phyloP scores from a whole-genome alignment of 495 filamentous ascomycete species.

The Xylaria castorea region DNA sequence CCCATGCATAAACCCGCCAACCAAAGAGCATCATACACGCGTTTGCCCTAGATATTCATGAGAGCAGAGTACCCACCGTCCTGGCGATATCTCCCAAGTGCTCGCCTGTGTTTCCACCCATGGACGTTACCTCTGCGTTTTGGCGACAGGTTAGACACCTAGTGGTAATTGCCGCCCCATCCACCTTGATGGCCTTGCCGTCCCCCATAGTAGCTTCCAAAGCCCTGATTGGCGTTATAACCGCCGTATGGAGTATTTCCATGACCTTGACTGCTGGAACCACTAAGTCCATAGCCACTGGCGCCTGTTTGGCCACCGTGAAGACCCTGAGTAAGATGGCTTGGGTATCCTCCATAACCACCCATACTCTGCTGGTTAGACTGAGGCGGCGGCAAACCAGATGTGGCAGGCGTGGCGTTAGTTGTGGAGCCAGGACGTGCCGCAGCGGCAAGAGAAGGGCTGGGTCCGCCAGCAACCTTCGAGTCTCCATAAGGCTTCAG shows the following conservation, averaged over 20 bases:
- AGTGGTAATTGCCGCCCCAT: constrained; percentile 77
- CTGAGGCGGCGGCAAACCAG: constrained; percentile 77
- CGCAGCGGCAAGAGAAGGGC: constrained; percentile 81
- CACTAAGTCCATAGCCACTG: constrained; percentile 71
- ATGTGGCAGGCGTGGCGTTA: constrained; percentile 71
- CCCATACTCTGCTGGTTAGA: constrained; percentile 66
- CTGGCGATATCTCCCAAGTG: constrained; percentile 23
- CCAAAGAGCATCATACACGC: constrained; percentile 35
- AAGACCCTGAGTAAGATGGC: constrained; percentile 69
- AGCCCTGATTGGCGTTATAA: constrained; percentile 63
- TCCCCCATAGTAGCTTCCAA: constrained; percentile 59
- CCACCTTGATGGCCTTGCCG: constrained; percentile 56
- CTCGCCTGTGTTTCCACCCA: constrained; percentile 17
- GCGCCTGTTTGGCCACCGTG: constrained; percentile 69
- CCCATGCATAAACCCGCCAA: constrained; percentile 39
- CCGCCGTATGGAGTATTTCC: constrained; percentile 56
- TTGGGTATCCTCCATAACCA: constrained; percentile 76
- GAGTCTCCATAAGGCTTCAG: constrained; percentile 76
- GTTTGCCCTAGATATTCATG: constrained; percentile 35
- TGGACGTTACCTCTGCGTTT: constrained; percentile 24
- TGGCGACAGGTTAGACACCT: constrained; percentile 35
- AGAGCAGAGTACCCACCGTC: constrained; percentile 34
- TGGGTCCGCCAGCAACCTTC: constrained; percentile 76
- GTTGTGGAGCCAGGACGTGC: constrained; percentile 85
- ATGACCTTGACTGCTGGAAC: constrained; percentile 68